These are phyloP conservation scores for Hysterangium stoloniferum DNA, from an alignment of 768 basidiomycete species.

Conservation along the genomic window DNA sequence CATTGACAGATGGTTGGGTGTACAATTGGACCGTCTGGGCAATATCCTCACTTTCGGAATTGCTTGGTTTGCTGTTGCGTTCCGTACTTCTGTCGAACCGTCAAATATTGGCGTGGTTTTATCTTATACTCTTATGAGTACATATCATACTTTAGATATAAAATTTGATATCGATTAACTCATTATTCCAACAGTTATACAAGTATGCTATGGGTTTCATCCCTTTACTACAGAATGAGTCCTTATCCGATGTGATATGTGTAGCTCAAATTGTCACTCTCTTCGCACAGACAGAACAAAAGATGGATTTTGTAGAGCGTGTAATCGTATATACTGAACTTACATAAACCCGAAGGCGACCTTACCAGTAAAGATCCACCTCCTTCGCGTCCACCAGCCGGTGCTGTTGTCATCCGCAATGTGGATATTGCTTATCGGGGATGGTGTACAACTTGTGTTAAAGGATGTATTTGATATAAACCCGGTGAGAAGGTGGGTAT, in stretches of 20 bases:
- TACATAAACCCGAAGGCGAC: conserved; percentile 44
- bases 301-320: conserved; percentile 69
- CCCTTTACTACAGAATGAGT: not conserved
- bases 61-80: conserved; percentile 58
- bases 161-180: conserved; percentile 15
- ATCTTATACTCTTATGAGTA: conserved; percentile 36
- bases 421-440: conserved; percentile 53
- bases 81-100: conserved; percentile 46
- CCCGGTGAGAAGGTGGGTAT: conserved; percentile 60
- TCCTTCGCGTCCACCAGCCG: conserved; percentile 40
- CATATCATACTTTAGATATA: conserved; percentile 20
- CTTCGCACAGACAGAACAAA: conserved; percentile 57
- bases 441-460: conserved; percentile 59
- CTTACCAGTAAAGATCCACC: conserved; percentile 37
- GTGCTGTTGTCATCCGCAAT: conserved; percentile 46
- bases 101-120: conserved; percentile 57
- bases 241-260: not conserved
- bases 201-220: conserved; percentile 13
- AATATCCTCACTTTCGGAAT: conserved; percentile 66
- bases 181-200: conserved; percentile 9
- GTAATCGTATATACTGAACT: conserved; percentile 63
- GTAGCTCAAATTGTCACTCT: conserved; percentile 37
- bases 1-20: conserved; percentile 46
- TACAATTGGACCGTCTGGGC: conserved; percentile 59
- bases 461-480: conserved; percentile 50